Conservation (phyloP, 1,284 basidiomycete genomes). For the Ceratobasidium sp. region DNA sequence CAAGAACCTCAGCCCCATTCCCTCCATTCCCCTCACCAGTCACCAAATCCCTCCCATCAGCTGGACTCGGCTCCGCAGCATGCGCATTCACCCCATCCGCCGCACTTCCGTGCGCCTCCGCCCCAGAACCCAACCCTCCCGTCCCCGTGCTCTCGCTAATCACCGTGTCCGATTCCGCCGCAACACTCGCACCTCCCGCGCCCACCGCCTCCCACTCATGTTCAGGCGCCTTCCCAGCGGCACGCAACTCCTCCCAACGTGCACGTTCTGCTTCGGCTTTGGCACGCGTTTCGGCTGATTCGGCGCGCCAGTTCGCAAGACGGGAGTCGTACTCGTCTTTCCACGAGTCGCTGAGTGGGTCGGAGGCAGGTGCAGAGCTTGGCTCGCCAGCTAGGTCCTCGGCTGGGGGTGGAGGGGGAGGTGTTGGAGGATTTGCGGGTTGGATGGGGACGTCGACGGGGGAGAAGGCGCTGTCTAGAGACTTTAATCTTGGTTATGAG, state of each 20-base stretch:
- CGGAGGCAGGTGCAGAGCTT: constrained; percentile 21
- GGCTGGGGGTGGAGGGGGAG: constrained; percentile 33
- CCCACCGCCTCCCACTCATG: constrained; percentile 48
- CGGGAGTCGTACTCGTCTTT: constrained; percentile 75
- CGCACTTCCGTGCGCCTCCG: constrained; percentile 19
- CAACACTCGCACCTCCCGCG: constrained; percentile 13
- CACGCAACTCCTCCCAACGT: constrained; percentile 65
- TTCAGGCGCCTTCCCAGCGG: constrained; percentile 46
- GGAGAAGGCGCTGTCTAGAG: constrained; percentile 34
- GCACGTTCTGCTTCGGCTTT: constrained; percentile 80
- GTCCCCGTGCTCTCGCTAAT: constrained; percentile 27
- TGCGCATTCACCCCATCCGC: constrained; percentile 28
- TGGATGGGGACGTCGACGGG: constrained; percentile 35
- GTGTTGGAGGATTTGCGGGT: constrained; percentile 26
- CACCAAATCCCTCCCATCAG: constrained; percentile 61
- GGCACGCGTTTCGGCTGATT: constrained; percentile 75
- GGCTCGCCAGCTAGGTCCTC: constrained; percentile 23
- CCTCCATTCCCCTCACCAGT: constrained; percentile 59
- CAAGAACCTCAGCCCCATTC: constrained; percentile 50
- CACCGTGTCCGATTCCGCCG: constrained; percentile 15
- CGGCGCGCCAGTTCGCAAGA: constrained; percentile 74
- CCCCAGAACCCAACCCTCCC: constrained; percentile 12
- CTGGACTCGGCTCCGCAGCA: constrained; percentile 57
- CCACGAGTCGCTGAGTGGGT: constrained; percentile 57
- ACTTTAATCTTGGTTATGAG: constrained; percentile 13